These are phyloP conservation scores for Lizonia empirigonia DNA, from an alignment of 2,329 filamentous ascomycete species.

Conservation along the genomic window DNA sequence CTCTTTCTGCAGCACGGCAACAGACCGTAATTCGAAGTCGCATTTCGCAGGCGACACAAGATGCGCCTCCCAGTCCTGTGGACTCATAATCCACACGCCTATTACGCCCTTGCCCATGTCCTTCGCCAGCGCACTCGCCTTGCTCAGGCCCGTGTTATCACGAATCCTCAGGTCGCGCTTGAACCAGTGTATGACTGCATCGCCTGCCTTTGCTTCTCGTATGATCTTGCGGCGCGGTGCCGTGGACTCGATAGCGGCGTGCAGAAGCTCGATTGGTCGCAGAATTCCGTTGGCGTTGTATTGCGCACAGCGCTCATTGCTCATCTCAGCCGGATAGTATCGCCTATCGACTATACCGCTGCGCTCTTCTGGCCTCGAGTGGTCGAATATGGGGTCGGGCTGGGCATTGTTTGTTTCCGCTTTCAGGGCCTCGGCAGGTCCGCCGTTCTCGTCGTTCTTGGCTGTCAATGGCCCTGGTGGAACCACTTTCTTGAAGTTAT, in stretches of 20 bases:
- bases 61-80: constrained; percentile 85
- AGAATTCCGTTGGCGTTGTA: constrained; percentile 74
- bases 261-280: constrained; percentile 73
- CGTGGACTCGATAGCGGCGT: constrained; percentile 67
- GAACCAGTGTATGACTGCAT: constrained; percentile 86
- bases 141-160: constrained; percentile 74
- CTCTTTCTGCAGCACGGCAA: constrained; percentile 69
- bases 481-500: constrained; percentile 29
- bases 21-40: constrained; percentile 78
- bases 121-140: constrained; percentile 70
- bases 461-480: constrained; percentile 15
- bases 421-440: constrained; percentile 21
- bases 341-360: constrained; percentile 57
- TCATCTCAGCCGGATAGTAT: constrained; percentile 88
- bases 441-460: constrained; percentile 24
- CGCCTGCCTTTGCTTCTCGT: constrained; percentile 42
- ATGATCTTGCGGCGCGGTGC: constrained; percentile 59
- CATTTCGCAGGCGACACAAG: constrained; percentile 73
- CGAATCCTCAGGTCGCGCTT: constrained; percentile 76
- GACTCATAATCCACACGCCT: constrained; percentile 78
- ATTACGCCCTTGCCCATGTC: constrained; percentile 73
- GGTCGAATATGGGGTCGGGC: constrained; percentile 33
- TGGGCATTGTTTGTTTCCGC: neutral
- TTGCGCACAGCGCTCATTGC: constrained; percentile 73
- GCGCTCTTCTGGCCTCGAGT: constrained; percentile 46